phyloP scores from a whole-genome alignment of 2,329 filamentous ascomycete genomes.

The Colletotrichum incanum region DNA sequence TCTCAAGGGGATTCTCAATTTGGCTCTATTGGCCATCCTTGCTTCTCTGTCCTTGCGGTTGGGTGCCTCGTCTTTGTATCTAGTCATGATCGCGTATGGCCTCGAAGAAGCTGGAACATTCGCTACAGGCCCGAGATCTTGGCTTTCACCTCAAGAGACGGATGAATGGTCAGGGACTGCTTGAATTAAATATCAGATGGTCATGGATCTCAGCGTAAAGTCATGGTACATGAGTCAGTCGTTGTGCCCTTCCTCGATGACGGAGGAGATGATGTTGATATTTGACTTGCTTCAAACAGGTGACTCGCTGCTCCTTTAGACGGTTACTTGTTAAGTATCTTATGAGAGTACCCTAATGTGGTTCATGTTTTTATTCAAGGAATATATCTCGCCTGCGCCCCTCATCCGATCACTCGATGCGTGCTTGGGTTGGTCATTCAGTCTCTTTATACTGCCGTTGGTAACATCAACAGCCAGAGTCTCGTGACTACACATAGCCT shows the following conservation, averaged over 20 bases:
- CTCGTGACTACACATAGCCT: neutral
- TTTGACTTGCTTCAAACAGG: too few species aligned
- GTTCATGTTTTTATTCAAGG: too few species aligned
- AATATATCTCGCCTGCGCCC: neutral
- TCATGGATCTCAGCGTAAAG: neutral
- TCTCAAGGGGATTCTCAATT: slow-evolving; percentile 48
- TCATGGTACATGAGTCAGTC: too few species aligned
- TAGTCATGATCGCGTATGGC: neutral
- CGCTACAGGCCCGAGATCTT: neutral
- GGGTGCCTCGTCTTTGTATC: slow-evolving; percentile 38
- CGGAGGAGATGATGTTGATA: too few species aligned
- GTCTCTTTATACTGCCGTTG: neutral
- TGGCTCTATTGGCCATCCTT: slow-evolving; percentile 40
- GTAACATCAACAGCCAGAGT: neutral
- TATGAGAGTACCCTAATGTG: accelerated
- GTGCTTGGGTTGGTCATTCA: too few species aligned
- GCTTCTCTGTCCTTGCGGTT: slow-evolving; percentile 4
- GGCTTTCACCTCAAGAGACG: neutral
- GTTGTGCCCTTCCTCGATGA: too few species aligned
- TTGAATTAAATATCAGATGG: neutral
- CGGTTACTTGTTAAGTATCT: accelerated
- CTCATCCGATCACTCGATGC: neutral
- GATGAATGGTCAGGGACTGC: too few species aligned
- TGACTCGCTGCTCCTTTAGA: neutral
- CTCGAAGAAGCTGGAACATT: neutral